Conservation (phyloP, 331 rosid genomes). For the Prunus yedoensis region DNA sequence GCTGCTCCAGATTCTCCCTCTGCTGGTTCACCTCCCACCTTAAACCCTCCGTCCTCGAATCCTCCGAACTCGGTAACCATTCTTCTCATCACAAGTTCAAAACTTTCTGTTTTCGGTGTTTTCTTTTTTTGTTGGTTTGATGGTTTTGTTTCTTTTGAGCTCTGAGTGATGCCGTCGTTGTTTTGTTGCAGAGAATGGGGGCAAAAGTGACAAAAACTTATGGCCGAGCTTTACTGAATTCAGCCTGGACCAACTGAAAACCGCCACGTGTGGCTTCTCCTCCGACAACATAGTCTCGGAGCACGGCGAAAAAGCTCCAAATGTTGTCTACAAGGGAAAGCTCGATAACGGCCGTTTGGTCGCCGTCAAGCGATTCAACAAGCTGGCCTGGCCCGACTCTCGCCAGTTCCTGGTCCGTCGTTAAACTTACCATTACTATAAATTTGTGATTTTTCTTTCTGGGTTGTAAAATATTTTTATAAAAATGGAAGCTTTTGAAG, state of each 20-base stretch:
- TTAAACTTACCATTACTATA: not conserved
- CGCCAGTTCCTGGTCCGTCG: conserved; percentile 82
- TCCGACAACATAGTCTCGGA: conserved; percentile 85
- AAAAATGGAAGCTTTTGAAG: not conserved
- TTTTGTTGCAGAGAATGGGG: conserved; percentile 64
- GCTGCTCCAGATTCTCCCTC: conserved; percentile 85
- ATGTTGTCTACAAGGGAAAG: conserved; percentile 79
- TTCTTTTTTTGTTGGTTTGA: not conserved
- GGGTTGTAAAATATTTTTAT: no score
- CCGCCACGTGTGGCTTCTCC: conserved; percentile 67
- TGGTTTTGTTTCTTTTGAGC: not conserved
- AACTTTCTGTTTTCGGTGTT: not conserved
- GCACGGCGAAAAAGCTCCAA: conserved; percentile 96
- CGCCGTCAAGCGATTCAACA: conserved; percentile 93
- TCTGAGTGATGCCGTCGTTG: not conserved
- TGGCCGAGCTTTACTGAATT: conserved; percentile 76
- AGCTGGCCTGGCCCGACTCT: conserved; percentile 90
- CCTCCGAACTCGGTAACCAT: conserved; percentile 68
- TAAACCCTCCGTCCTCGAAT: conserved; percentile 70
- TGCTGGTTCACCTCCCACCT: conserved; percentile 82
- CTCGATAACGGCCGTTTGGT: conserved; percentile 61
- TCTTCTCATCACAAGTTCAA: not conserved
- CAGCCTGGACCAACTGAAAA: conserved; percentile 68
- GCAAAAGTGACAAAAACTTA: conserved; percentile 46
- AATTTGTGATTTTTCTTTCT: not conserved